Base-by-base conservation (phyloP, 73 alveolate genomes). In the Strombidium stylifer region DNA sequence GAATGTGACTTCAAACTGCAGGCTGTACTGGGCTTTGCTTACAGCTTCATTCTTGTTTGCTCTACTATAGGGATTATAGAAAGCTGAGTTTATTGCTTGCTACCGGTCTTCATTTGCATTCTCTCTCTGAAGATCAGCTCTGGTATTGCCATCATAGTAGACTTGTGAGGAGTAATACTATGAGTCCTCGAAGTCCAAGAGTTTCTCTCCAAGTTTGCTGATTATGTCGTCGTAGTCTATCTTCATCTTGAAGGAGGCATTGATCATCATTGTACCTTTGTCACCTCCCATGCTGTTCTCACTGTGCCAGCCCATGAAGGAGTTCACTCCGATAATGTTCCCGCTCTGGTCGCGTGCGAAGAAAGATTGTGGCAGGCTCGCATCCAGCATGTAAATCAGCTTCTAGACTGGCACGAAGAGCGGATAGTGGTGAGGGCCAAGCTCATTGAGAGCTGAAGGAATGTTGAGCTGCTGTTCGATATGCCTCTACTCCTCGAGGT, bases 331-430 rank as follows among this genome's bases (percentile, higher is more conserved):
- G 3, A 86, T 42, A n/a, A 83, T 73, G 47, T 87, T 66, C 23
- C 83, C 81, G 51, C 71, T 77, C 14, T 40, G 28, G 34, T 82
- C 85, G 31, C 96, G 66, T 11, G 78, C 45, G 70, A 91, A 91
- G 85, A 91, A 91, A 26, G 98, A 94, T 19, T 68, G 61, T 28
- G 30, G 24, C 7, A 84, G 50, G 34, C 91, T 72, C 4, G 93
- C 96, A 60, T 91, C 98, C 10, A 91, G 40, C 86, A 91, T 71
- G 62, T 83, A 64, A 0, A 91, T 51, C n/a, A 87, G 34, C 56
- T 73, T 76, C 64, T 86, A 87, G 0, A 87, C 89, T n/a, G 96
- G 87, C 21, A 87, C 36, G 61, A 91, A 91, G 4, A 89, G 78
- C 12, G 98, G 98, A 64, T 87, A 91, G 34, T 84, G 86, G 19